Evolutionary conservation across 2,329 filamentous ascomycete genomes (phyloP).

Genomic region (Nothophoma quercina): DNA sequence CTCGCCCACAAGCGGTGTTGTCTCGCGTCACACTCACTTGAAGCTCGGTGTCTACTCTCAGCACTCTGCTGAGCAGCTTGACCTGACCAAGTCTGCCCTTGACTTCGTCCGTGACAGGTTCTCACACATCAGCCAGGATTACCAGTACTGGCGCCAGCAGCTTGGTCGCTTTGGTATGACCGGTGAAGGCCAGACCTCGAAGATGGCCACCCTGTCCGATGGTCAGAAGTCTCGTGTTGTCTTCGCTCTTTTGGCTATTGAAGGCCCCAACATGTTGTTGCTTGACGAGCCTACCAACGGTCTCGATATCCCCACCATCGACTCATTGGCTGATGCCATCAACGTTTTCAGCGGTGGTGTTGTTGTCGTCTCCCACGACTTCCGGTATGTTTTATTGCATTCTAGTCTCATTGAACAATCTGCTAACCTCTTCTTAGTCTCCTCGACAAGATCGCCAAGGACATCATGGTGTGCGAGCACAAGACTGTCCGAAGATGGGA

Average conservation of each 20-base stretch:
- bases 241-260: conserved; percentile 94
- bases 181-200: conserved; percentile 91
- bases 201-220: conserved; percentile 98
- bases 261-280: conserved; percentile 95
- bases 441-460: conserved; percentile 99
- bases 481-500: conserved; percentile 91
- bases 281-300: conserved; percentile 99
- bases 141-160: conserved; percentile 99
- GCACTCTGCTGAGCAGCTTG: conserved; percentile 97
- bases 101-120: conserved; percentile 99
- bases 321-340: conserved; percentile 96
- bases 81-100: conserved; percentile 95
- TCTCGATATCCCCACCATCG: conserved; percentile 98
- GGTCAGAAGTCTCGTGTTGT: conserved; percentile 98
- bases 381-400: conserved; percentile 84
- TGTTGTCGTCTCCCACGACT: conserved; percentile 97
- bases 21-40: conserved; percentile 94
- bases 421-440: conserved; percentile 67
- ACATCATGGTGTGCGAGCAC: conserved; percentile 99
- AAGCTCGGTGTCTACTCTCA: conserved; percentile 98
- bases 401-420: background rate
- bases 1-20: conserved; percentile 79
- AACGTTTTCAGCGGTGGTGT: conserved; percentile 96
- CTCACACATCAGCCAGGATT: conserved; percentile 86
- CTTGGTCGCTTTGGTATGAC: conserved; percentile 92